A percentile compares a stretch with the other conserved stretches of the same genome.
These are phyloP conservation scores for Exophiala sp. DNA, from an alignment of 2,329 filamentous ascomycete genomes.

Conservation along the genomic window DNA sequence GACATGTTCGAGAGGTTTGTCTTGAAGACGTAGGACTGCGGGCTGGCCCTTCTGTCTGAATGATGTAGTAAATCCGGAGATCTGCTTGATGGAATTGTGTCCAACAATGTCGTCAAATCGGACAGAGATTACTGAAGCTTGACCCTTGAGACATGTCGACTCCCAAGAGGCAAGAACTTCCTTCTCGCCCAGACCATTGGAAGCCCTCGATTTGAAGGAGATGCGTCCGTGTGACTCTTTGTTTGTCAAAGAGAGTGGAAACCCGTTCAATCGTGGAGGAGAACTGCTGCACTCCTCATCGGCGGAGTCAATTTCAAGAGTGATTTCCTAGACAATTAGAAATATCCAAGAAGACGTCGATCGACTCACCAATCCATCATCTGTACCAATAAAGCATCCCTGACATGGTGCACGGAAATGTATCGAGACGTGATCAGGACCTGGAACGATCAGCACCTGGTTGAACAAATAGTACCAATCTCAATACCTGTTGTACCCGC, in stretches of 20 bases:
- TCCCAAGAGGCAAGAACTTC: conserved; percentile 29
- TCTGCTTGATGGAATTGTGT: conserved; percentile 20
- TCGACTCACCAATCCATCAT: conserved; percentile 24
- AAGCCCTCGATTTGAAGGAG: conserved; percentile 25
- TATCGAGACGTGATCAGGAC: conserved; percentile 20
- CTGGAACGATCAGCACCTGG: conserved; percentile 10
- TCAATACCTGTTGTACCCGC: conserved; percentile 26
- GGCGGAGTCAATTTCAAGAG: conserved; percentile 29
- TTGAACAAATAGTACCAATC: background rate
- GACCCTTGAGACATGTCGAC: conserved; percentile 30
- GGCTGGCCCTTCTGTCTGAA: conserved; percentile 31
- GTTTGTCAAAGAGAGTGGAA: conserved; percentile 21
- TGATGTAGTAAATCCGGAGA: conserved; percentile 35
- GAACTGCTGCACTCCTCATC: conserved; percentile 30
- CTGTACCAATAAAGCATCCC: conserved; percentile 19
- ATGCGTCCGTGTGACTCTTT: conserved; percentile 26
- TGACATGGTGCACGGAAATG: conserved; percentile 24
- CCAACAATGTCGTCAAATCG: conserved; percentile 26
- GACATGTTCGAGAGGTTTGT: conserved; percentile 27
- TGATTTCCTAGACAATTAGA: conserved; percentile 29
- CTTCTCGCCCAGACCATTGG: conserved; percentile 18
- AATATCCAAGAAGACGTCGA: background rate
- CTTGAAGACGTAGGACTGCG: conserved; percentile 30
- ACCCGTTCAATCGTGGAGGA: conserved; percentile 32
- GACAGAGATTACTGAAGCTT: conserved; percentile 32